Conservation (phyloP, 2,329 filamentous ascomycete genomes). For the Lachnellula arida region DNA sequence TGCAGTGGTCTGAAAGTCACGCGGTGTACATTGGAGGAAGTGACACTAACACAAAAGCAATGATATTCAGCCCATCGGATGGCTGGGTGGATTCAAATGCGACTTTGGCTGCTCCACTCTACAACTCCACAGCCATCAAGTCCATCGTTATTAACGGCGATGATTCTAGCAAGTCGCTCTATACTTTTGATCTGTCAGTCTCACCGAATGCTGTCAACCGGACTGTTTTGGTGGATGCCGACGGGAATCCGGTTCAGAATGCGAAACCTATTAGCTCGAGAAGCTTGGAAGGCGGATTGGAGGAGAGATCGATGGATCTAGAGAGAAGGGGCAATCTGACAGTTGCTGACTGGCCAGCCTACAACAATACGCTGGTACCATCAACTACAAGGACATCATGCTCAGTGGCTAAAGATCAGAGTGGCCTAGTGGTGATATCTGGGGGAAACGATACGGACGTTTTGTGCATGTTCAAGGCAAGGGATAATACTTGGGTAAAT, state of each 20-base stretch:
- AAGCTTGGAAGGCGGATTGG: background rate
- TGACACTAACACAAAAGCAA: slow-evolving; percentile 61
- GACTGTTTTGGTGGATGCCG: slow-evolving; percentile 59
- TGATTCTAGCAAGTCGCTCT: slow-evolving; percentile 73
- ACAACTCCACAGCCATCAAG: slow-evolving; percentile 55
- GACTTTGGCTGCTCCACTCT: slow-evolving; percentile 55
- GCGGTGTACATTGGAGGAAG: slow-evolving; percentile 73
- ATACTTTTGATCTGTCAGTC: slow-evolving; percentile 69
- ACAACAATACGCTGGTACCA: slow-evolving; percentile 72
- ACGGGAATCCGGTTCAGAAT: slow-evolving; percentile 49
- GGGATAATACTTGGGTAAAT: slow-evolving; percentile 74
- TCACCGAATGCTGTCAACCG: slow-evolving; percentile 73
- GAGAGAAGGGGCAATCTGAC: slow-evolving; percentile 45
- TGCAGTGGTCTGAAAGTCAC: slow-evolving; percentile 67
- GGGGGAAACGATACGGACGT: slow-evolving; percentile 61
- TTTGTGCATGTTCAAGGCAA: slow-evolving; percentile 72
- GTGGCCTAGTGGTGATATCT: slow-evolving; percentile 70
- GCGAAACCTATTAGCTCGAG: slow-evolving; percentile 38
- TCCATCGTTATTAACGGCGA: slow-evolving; percentile 63
- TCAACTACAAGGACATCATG: slow-evolving; percentile 60
- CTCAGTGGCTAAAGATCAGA: slow-evolving; percentile 60
- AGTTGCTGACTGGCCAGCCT: slow-evolving; percentile 65
- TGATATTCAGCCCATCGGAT: slow-evolving; percentile 59
- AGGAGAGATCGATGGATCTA: slow-evolving; percentile 3
- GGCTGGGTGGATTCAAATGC: slow-evolving; percentile 67